Percentiles rank a stretch among this genome's conserved stretches.
Evolutionary conservation across 1,139 yeast genomes (phyloP).

Genomic region (Debaryomyces coudertii): DNA sequence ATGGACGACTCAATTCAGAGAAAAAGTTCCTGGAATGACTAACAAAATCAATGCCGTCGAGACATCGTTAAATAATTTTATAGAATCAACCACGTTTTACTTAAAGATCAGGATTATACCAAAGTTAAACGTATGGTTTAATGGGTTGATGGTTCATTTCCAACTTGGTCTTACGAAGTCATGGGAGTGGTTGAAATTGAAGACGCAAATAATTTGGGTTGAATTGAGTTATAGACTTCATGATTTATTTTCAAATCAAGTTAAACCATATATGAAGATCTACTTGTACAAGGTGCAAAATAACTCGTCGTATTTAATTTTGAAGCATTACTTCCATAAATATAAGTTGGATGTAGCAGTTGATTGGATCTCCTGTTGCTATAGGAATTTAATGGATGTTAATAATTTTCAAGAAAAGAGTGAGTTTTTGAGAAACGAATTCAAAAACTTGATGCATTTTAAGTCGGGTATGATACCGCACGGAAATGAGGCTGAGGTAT

Average conservation of each 20-base stretch:
- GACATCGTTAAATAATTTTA: neutral
- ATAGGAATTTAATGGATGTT: slow-evolving; percentile 9
- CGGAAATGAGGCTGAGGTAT: slow-evolving; percentile 5
- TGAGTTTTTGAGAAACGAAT: slow-evolving; percentile 32
- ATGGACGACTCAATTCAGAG: neutral
- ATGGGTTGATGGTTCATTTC: neutral
- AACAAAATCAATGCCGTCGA: neutral
- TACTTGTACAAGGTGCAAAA: neutral
- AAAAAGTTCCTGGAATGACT: neutral
- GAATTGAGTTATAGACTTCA: neutral
- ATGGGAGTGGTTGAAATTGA: slow-evolving; percentile 1
- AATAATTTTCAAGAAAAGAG: slow-evolving; percentile 22
- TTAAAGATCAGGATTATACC: neutral
- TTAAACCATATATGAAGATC: neutral
- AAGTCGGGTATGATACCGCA: slow-evolving; percentile 13
- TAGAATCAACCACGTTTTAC: neutral
- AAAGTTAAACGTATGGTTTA: neutral
- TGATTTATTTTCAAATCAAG: neutral
- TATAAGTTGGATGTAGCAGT: slow-evolving; percentile 2
- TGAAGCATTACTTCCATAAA: slow-evolving; percentile 2
- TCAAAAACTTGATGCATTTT: slow-evolving; percentile 29
- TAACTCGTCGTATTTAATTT: neutral
- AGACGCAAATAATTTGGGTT: neutral
- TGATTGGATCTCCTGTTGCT: neutral
- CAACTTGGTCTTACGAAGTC: neutral